These are phyloP conservation scores for Dendryphion nanum DNA, from an alignment of 2,329 filamentous ascomycete species.

Conservation along the genomic window DNA sequence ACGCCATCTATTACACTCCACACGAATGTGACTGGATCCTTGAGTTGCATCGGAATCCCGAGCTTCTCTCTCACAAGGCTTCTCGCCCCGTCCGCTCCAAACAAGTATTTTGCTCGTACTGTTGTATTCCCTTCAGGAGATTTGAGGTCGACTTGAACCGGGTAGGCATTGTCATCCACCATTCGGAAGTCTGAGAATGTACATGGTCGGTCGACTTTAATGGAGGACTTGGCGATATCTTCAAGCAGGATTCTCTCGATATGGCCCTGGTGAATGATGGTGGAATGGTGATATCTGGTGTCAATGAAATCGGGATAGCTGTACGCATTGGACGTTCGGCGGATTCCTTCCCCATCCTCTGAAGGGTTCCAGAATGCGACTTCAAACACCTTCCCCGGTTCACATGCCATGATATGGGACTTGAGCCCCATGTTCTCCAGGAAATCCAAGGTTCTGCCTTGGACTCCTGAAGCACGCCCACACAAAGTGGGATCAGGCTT, in stretches of 20 bases:
- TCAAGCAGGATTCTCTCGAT: conserved; percentile 1
- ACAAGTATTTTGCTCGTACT: conserved; percentile 29
- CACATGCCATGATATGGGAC: not conserved
- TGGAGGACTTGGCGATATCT: conserved; percentile 2
- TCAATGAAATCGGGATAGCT: conserved; percentile 4
- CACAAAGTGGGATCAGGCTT: not conserved
- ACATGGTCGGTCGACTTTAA: conserved; percentile 1
- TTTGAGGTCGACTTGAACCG: not conserved
- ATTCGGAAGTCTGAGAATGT: not conserved
- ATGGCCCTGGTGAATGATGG: conserved; percentile 1
- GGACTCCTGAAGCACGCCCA: conserved; percentile 1
- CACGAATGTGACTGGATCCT: conserved; percentile 2
- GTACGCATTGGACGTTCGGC: not conserved
- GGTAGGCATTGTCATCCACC: not conserved
- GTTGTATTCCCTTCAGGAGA: conserved; percentile 16
- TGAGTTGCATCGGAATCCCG: conserved; percentile 12
- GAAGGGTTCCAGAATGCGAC: conserved; percentile 2
- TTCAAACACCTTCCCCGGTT: not conserved
- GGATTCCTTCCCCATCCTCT: conserved; percentile 1
- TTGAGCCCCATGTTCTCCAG: conserved; percentile 3
- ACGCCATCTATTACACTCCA: conserved; percentile 3
- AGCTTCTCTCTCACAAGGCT: conserved; percentile 27
- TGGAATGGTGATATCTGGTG: conserved; percentile 2
- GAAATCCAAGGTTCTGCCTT: conserved; percentile 1
- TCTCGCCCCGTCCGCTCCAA: conserved; percentile 30